Conservation (phyloP, 768 basidiomycete species). For the Agrocybe chaxingu region DNA sequence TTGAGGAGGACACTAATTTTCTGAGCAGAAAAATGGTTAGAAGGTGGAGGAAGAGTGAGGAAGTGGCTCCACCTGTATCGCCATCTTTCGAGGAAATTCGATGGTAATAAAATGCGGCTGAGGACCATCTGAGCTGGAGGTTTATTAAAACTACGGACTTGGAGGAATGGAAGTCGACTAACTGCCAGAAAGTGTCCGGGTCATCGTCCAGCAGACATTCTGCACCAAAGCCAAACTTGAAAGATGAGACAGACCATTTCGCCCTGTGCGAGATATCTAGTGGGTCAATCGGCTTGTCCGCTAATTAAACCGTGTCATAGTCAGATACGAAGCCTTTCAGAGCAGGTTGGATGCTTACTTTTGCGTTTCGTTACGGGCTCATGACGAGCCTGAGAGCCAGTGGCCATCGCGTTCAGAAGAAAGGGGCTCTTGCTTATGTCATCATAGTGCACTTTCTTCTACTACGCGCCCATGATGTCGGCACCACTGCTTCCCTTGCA, state of each 20-base stretch:
- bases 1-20: constrained; percentile 86
- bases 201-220: constrained; percentile 89
- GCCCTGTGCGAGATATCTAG: constrained; percentile 87
- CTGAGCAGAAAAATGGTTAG: constrained; percentile 33
- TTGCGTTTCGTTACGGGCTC: too few relatives aligned
- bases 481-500: constrained; percentile 33
- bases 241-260: constrained; percentile 95
- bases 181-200: constrained; percentile 98
- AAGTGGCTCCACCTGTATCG: constrained; percentile 63
- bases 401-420: too few relatives aligned
- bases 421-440: neutral
- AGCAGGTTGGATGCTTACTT: too few relatives aligned
- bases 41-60: neutral
- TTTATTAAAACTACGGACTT: neutral
- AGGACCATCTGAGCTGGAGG: constrained; percentile 80
- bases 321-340: neutral
- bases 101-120: constrained; percentile 96
- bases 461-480: constrained; percentile 15
- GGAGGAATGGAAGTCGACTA: constrained; percentile 27
- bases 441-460: constrained; percentile 9
- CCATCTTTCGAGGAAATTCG: constrained; percentile 87
- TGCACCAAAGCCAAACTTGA: constrained; percentile 94
- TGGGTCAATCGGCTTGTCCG: constrained; percentile 13
- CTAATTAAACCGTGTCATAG: neutral
- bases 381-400: too few relatives aligned